These are phyloP conservation scores for Penicillium manginii DNA, from an alignment of 495 filamentous ascomycete genomes.

Conservation along the genomic window DNA sequence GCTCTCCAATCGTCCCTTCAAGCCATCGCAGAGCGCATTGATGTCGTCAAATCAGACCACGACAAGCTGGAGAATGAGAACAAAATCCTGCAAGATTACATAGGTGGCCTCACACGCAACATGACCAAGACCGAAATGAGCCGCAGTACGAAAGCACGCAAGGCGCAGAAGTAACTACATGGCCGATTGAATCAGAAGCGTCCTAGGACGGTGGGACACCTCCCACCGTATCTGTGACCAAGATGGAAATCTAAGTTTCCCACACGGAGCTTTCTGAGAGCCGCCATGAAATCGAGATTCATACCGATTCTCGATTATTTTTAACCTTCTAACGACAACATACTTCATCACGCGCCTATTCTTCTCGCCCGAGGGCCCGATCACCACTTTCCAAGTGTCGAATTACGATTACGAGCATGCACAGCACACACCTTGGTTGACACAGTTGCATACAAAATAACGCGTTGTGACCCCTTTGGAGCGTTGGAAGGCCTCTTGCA, in stretches of 20 bases:
- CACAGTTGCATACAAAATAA: not conserved
- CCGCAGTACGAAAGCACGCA: constrained; percentile 48
- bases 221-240: constrained; percentile 11
- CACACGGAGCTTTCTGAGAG: constrained; percentile 11
- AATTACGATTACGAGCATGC: constrained; percentile 3
- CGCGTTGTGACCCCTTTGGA: not conserved
- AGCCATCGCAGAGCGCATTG: constrained; percentile 87
- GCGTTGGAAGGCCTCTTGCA: not conserved
- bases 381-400: constrained; percentile 1
- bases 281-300: constrained; percentile 2
- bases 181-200: constrained; percentile 2
- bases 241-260: constrained; percentile 7
- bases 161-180: constrained; percentile 45
- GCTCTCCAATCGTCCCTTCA: constrained; percentile 84
- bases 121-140: constrained; percentile 56
- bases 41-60: constrained; percentile 90
- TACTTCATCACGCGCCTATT: not conserved
- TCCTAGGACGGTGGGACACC: constrained; percentile 11
- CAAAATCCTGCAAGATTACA: constrained; percentile 89
- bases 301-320: constrained; percentile 16
- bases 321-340: constrained; percentile 15
- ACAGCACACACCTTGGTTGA: not conserved
- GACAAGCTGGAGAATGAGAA: constrained; percentile 94
- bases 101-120: constrained; percentile 56
- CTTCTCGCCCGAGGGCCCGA: not conserved